Base-by-base conservation (phyloP, 225 moss, liverwort and hornwort species). In the Pseudoscleropodium purum region DNA sequence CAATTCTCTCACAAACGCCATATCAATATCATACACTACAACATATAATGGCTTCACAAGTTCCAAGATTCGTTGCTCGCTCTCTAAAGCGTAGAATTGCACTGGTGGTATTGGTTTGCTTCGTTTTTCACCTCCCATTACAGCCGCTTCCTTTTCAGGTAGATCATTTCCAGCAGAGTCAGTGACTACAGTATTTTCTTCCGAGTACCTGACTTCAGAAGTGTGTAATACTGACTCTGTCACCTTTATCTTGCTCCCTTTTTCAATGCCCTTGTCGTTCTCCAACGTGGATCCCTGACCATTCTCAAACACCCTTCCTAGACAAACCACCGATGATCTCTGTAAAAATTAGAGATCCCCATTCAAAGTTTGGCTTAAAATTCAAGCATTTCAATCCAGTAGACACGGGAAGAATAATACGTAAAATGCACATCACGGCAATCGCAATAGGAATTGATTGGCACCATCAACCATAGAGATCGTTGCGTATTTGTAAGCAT, bases 1-100 rank as follows among this genome's bases (percentile, higher is more conserved):
- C 90, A 99, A 88, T 89, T 99, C 95, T 90, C 99, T 92, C 63
- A 99, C 97, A 87, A 99, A 99, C 76, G 94, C 92, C 96, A 99
- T 95, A 82, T 99, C 96, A 90, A 97, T 95, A 92, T 99, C 99
- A 91, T 97, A 99, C 43, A 97, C 93, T 65, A 99, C 90, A 47
- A 99, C 97, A 89, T 92, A 96, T 69, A 93, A 88, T 79, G 99
- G 97, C 90, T 93, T 95, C 45, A 99, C 91, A 81, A 97, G 83
- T 65, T 99, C 96, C 82, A 99, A 93, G 68, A 99, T 93, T 74
- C 97, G 94, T 88, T 99, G 97, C 86, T 99, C 97, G 90, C 97
- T 97, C 86, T 99, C 99, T 86, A 96, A 90, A 70, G 97, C 99
- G 88, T 99, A 97, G 77, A 93, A 97, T 93, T 97, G 97, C 80